Base-by-base conservation (phyloP, 2,329 filamentous ascomycete genomes). In the Uncinocarpus reesii region DNA sequence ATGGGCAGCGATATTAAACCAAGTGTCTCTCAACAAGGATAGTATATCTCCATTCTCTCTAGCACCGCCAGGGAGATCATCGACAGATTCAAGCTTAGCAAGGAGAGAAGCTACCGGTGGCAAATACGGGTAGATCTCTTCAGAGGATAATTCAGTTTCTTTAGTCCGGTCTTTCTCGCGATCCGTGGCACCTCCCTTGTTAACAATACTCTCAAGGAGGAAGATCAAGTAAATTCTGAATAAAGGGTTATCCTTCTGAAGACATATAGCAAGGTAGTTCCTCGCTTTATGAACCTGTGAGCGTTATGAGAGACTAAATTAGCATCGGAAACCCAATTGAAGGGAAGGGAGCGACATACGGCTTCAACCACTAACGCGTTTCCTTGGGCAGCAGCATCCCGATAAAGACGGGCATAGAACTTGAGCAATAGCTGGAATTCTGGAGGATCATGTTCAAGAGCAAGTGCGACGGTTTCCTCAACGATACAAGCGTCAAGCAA, bases 1-100 rank as follows among this genome's bases (percentile, higher is more conserved):
- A 63, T 98, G 92, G 0, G 95, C 84, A 18, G 89, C 86, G 53
- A 96, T 87, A 60, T 98, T 99, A 70, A 95, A 96, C 92, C 92
- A 99, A 4, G 87, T 86, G 71, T 98, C 89, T 45, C 90, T 81
- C 56, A 92, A 77, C 49, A 93, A 70, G 52, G 84, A 77, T 6
- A 80, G 78, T 50, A 90, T 81, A 44, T 89, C 83, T 45, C 84
- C 78, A 48, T 64, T 47, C 68, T 67, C 49, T 53, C 55, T 46
- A 54, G 60, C 48, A 61, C 66, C 47, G n/a, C 51, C 47, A 18
- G 63, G 62, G n/a, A 55, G 43, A 15, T 52, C 54, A 10, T 49
- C 34, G 15, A 52, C 44, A n/a, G 58, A 54, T 29, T 53, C 56
- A 26, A 59, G 41, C 16, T 62, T 63, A 7, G 86, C 83, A 64